A percentile compares a stretch with the other conserved stretches of the same genome.
Conservation (phyloP, 768 basidiomycete species). For the Russula earlei region DNA sequence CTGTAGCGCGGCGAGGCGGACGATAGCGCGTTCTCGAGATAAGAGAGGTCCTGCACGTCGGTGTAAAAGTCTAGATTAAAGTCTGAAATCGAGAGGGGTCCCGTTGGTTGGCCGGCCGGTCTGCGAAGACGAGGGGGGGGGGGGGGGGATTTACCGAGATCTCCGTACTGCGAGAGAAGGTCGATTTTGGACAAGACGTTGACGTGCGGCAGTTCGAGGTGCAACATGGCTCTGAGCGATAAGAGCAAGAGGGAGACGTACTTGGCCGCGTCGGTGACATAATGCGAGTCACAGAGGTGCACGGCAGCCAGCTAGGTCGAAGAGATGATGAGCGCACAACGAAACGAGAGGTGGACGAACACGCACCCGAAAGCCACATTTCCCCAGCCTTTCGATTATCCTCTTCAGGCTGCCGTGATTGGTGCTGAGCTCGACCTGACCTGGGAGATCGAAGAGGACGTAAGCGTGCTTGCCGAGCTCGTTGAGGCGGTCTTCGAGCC, state of each 20-base stretch:
- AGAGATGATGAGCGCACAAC: neutral
- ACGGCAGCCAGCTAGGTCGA: conserved; percentile 38
- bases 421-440: conserved; percentile 95
- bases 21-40: conserved; percentile 69
- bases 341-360: neutral
- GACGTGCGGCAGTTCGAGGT: conserved; percentile 94
- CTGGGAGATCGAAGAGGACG: conserved; percentile 90
- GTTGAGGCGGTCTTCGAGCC: conserved; percentile 61
- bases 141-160: conserved; percentile 58
- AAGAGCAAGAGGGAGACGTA: conserved; percentile 89
- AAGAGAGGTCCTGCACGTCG: conserved; percentile 90
- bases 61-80: conserved; percentile 98
- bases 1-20: conserved; percentile 58
- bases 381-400: conserved; percentile 62
- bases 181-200: conserved; percentile 97
- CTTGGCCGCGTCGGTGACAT: conserved; percentile 92
- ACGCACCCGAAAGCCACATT: conserved; percentile 77
- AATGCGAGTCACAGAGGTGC: conserved; percentile 94
- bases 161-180: conserved; percentile 81
- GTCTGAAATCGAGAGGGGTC: conserved; percentile 37
- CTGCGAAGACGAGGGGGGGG: too few relatives aligned
- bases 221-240: conserved; percentile 94
- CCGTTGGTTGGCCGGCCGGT: too few relatives aligned
- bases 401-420: conserved; percentile 79
- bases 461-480: conserved; percentile 69